A percentile compares a stretch with the other conserved stretches of the same genome.
phyloP scores from a whole-genome alignment of 441 rosid genomes.

The Jatropha podagrica region DNA sequence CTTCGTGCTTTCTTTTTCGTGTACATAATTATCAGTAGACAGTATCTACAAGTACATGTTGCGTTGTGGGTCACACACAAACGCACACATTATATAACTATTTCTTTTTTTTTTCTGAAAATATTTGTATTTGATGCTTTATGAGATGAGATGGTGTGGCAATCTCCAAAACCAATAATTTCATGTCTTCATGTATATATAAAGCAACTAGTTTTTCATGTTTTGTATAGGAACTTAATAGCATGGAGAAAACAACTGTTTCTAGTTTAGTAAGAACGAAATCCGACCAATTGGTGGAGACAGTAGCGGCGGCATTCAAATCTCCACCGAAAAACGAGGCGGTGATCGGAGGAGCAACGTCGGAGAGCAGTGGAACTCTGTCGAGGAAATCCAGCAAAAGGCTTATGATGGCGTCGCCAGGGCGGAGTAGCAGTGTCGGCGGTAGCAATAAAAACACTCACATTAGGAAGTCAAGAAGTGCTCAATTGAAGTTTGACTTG shows the following conservation, averaged over 20 bases:
- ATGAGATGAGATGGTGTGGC: neutral
- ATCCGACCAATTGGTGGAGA: constrained; percentile 76
- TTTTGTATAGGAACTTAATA: neutral
- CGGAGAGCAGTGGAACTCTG: constrained; percentile 38
- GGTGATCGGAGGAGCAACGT: constrained; percentile 16
- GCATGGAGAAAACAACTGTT: constrained; percentile 49
- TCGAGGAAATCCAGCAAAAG: constrained; percentile 76
- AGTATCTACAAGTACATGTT: too few relatives aligned
- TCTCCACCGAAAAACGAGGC: constrained; percentile 51
- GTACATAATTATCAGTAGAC: neutral
- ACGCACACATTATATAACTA: neutral
- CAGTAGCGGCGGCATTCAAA: constrained; percentile 62
- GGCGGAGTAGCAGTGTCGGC: constrained; percentile 38
- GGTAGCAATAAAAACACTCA: constrained; percentile 48
- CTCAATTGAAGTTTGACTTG: constrained; percentile 64
- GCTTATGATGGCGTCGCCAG: constrained; percentile 59
- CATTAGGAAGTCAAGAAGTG: constrained; percentile 85
- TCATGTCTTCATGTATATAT: neutral
- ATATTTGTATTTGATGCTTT: neutral
- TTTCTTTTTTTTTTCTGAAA: neutral
- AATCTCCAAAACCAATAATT: neutral
- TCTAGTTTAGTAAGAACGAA: constrained; percentile 66
- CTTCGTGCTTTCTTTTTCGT: neutral
- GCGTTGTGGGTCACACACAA: too few relatives aligned
- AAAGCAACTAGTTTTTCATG: neutral